Conservation (phyloP, 129 eudicot species). For the Flaveria brownii region DNA sequence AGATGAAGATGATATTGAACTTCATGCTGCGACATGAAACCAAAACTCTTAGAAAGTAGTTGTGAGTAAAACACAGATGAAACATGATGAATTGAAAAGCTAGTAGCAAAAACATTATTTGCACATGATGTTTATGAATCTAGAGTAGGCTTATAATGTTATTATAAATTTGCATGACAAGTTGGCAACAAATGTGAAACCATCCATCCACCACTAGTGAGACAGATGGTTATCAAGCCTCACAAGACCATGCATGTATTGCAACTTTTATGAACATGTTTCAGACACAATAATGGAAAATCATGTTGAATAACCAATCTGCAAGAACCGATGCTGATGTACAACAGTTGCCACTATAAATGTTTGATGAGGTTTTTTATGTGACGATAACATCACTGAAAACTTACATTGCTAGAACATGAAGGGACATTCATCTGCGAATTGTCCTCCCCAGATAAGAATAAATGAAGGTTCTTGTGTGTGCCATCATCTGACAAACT, state of each 20-base stretch:
- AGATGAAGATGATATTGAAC: constrained; percentile 50
- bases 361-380: constrained; percentile 16
- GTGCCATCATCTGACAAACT: constrained; percentile 35
- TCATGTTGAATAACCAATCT: background rate
- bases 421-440: constrained; percentile 41
- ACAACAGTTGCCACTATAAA: background rate
- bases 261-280: background rate
- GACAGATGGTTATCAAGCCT: background rate
- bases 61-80: background rate
- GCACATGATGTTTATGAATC: constrained; percentile 18
- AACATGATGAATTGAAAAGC: background rate
- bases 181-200: background rate
- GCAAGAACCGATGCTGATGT: background rate
- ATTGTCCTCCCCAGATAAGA: constrained; percentile 63
- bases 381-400: background rate
- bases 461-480: constrained; percentile 51
- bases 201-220: background rate
- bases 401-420: constrained; percentile 57
- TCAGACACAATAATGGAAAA: background rate
- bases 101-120: background rate
- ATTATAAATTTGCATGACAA: constrained; percentile 1
- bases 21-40: constrained; percentile 39
- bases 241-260: background rate
- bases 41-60: constrained; percentile 23
- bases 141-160: background rate